Conservation (phyloP, 1,284 basidiomycete genomes). For the Cronartium quercuum region DNA sequence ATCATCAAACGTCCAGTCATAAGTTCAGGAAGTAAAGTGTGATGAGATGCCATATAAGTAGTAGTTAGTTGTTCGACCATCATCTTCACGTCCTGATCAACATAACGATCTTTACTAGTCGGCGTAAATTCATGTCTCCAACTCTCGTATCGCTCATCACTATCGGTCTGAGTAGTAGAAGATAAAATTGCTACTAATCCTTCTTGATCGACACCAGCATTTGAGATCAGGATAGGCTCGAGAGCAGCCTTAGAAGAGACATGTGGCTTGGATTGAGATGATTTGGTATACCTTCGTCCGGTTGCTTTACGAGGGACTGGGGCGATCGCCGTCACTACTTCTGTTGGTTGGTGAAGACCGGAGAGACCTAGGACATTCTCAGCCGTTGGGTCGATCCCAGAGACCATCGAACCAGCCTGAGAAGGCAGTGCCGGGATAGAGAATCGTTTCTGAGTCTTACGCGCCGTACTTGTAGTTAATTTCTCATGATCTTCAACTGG, state of each 20-base stretch:
- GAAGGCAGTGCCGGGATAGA: neutral
- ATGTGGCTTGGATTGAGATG: conserved; percentile 1
- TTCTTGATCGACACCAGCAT: conserved; percentile 6
- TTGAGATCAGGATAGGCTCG: conserved; percentile 5
- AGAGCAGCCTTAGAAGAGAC: neutral
- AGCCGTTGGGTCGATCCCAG: neutral
- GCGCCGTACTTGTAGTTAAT: neutral
- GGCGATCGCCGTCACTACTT: neutral
- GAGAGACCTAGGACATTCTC: conserved; percentile 27
- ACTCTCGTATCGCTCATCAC: conserved; percentile 44
- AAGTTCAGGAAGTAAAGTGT: neutral
- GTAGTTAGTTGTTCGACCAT: conserved; percentile 20
- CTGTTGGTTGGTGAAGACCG: conserved; percentile 17
- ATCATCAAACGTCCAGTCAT: neutral
- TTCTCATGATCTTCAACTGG: neutral
- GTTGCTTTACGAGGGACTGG: conserved; percentile 12
- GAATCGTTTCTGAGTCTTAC: neutral
- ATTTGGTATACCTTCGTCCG: conserved; percentile 31
- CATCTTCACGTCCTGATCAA: conserved; percentile 19
- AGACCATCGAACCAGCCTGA: neutral
- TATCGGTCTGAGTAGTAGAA: conserved; percentile 1
- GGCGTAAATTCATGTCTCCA: conserved; percentile 47
- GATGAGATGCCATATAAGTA: conserved; percentile 5
- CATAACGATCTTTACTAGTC: conserved; percentile 32
- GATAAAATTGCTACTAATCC: neutral